Conservation (phyloP, 2,329 filamentous ascomycete species). For the Xylaria sp. region DNA sequence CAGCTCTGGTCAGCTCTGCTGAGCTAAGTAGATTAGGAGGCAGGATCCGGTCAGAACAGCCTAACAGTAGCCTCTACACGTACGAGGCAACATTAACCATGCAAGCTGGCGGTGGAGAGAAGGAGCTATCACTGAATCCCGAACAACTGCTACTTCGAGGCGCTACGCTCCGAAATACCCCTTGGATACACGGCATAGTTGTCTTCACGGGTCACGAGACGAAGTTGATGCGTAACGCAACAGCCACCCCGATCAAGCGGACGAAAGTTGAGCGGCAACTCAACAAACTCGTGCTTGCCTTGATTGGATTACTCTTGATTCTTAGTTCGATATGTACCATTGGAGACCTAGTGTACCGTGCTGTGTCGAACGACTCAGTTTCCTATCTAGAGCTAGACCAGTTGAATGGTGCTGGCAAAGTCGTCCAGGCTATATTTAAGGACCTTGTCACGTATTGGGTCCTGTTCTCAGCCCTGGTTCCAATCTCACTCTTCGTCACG, state of each 20-base stretch:
- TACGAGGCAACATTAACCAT: conserved; percentile 97
- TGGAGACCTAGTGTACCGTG: conserved; percentile 85
- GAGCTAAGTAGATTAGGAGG: conserved; percentile 89
- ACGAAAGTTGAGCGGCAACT: conserved; percentile 95
- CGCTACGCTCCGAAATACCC: conserved; percentile 93
- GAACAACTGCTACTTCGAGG: conserved; percentile 94
- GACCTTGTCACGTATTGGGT: conserved; percentile 99
- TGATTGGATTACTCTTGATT: conserved; percentile 83
- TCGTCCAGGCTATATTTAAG: conserved; percentile 85
- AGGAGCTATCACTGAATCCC: conserved; percentile 87
- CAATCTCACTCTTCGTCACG: conserved; percentile 97
- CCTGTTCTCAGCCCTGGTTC: conserved; percentile 93
- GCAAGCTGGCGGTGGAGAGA: conserved; percentile 89
- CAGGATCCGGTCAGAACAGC: conserved; percentile 91
- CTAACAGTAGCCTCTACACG: conserved; percentile 97
- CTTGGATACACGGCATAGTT: conserved; percentile 95
- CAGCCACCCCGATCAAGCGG: conserved; percentile 95
- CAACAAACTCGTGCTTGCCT: conserved; percentile 90
- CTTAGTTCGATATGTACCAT: conserved; percentile 92
- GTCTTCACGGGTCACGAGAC: conserved; percentile 99
- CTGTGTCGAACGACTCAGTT: conserved; percentile 70
- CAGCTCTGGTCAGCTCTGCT: conserved; percentile 83
- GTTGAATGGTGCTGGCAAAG: conserved; percentile 63
- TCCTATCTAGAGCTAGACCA: conserved; percentile 76
- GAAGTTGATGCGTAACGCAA: conserved; percentile 98